Percentiles rank a stretch among this genome's conserved stretches.
Evolutionary conservation across 306 rosid genomes (phyloP).

Genomic region (Ormosia emarginata): DNA sequence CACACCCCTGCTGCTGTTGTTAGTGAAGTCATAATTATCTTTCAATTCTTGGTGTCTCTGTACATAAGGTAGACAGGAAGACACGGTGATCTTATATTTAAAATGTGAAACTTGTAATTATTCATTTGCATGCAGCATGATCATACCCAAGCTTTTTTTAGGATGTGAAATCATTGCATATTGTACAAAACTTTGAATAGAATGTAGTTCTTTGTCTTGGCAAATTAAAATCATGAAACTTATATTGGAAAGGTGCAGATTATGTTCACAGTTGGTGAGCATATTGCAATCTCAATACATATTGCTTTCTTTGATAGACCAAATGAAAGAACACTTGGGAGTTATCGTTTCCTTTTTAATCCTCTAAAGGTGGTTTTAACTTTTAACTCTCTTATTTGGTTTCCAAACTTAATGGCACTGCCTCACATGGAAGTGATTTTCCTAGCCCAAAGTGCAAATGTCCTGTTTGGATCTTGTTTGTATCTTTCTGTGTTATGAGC

Average conservation of each 20-base stretch:
- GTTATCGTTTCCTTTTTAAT: not conserved
- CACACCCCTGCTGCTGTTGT: constrained; percentile 95
- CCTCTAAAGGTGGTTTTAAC: not conserved
- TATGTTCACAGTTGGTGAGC: constrained; percentile 10
- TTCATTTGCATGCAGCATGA: constrained; percentile 66
- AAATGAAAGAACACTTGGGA: not conserved
- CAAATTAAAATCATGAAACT: constrained; percentile 30
- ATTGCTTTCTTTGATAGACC: not conserved
- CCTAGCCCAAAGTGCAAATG: not conserved
- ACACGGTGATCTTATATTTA: constrained; percentile 31
- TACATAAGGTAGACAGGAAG: constrained; percentile 64
- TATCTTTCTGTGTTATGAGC: not conserved
- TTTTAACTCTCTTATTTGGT: not conserved
- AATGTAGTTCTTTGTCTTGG: constrained; percentile 25
- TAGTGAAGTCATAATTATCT: constrained; percentile 77
- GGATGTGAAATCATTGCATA: constrained; percentile 60
- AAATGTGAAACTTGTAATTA: constrained; percentile 70
- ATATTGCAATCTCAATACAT: not conserved
- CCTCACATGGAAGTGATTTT: constrained; percentile 6
- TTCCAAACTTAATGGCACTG: not conserved
- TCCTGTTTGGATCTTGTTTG: not conserved
- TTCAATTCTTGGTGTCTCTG: constrained; percentile 89
- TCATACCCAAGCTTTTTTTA: constrained; percentile 36
- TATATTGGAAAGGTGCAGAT: not conserved
- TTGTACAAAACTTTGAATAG: constrained; percentile 55